Evolutionary conservation across 2,329 filamentous ascomycete species (phyloP).

Genomic region (Rhinocladiella mackenziei): DNA sequence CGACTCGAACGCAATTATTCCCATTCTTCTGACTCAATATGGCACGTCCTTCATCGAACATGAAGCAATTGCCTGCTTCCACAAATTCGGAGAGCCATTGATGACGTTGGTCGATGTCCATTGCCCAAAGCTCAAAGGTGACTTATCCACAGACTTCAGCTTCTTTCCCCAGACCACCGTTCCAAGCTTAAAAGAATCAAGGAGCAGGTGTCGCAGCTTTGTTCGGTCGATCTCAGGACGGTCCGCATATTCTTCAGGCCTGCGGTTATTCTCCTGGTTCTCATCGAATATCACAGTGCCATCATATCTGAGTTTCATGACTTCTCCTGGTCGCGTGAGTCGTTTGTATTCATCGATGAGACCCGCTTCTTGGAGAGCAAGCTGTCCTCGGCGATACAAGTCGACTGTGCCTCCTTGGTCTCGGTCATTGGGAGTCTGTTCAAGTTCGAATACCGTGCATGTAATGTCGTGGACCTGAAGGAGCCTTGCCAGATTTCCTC

Average conservation of each 20-base stretch:
- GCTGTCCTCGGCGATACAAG: constrained; percentile 50
- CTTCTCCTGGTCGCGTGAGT: constrained; percentile 52
- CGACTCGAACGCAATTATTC: constrained; percentile 46
- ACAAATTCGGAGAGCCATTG: constrained; percentile 45
- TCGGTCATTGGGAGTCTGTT: constrained; percentile 41
- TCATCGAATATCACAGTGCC: constrained; percentile 33
- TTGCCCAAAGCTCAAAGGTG: constrained; percentile 40
- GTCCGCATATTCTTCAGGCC: constrained; percentile 27
- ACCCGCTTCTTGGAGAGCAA: constrained; percentile 49
- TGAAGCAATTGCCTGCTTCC: constrained; percentile 49
- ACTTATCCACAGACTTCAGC: constrained; percentile 38
- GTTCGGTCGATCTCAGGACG: constrained; percentile 54
- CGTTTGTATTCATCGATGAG: constrained; percentile 51
- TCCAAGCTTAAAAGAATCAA: constrained; percentile 44
- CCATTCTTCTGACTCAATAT: constrained; percentile 47
- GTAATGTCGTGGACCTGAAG: constrained; percentile 47
- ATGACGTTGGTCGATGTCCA: constrained; percentile 40
- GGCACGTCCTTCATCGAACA: constrained; percentile 41
- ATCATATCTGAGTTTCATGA: constrained; percentile 44
- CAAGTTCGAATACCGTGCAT: constrained; percentile 50
- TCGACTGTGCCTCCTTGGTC: constrained; percentile 53
- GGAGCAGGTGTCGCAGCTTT: constrained; percentile 44
- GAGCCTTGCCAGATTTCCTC: constrained; percentile 53
- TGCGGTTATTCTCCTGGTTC: constrained; percentile 24
- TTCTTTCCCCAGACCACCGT: constrained; percentile 48